Conservation (phyloP, 192 early-diverging fungal genomes). For the Coemansia sp. region DNA sequence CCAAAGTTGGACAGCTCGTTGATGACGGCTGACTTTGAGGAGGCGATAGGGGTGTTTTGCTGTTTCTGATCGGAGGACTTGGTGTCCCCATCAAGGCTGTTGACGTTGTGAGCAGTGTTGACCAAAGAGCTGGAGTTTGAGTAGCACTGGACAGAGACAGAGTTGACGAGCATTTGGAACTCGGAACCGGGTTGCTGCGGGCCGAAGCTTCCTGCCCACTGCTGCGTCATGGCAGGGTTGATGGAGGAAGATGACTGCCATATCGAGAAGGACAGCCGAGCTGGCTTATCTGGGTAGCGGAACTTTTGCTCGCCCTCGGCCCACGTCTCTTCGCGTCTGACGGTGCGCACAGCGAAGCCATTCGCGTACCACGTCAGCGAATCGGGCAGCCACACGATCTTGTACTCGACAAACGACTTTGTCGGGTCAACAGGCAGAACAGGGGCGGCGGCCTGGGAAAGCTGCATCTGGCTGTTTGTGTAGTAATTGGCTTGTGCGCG, state of each 20-base stretch:
- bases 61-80: background rate
- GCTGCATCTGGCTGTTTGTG: constrained; percentile 47
- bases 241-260: constrained; percentile 56
- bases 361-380: constrained; percentile 59
- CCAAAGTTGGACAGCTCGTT: constrained; percentile 45
- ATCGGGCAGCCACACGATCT: constrained; percentile 62
- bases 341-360: constrained; percentile 53
- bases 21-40: constrained; percentile 9
- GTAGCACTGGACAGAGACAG: constrained; percentile 54
- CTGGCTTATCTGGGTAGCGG: constrained; percentile 51
- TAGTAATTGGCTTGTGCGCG: constrained; percentile 64
- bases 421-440: constrained; percentile 36
- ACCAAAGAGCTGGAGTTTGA: constrained; percentile 23
- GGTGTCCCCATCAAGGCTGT: background rate
- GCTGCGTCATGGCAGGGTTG: constrained; percentile 45
- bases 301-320: constrained; percentile 44
- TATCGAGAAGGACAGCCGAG: constrained; percentile 57
- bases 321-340: constrained; percentile 53
- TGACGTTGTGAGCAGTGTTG: constrained; percentile 8
- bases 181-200: constrained; percentile 40
- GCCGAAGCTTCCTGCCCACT: constrained; percentile 48
- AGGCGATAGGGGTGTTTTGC: background rate
- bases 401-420: constrained; percentile 54
- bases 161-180: constrained; percentile 54
- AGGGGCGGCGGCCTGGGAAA: constrained; percentile 17